These are phyloP conservation scores for Vaccinium macrocarpon DNA, from an alignment of 148 eudicot genomes.

Conservation along the genomic window DNA sequence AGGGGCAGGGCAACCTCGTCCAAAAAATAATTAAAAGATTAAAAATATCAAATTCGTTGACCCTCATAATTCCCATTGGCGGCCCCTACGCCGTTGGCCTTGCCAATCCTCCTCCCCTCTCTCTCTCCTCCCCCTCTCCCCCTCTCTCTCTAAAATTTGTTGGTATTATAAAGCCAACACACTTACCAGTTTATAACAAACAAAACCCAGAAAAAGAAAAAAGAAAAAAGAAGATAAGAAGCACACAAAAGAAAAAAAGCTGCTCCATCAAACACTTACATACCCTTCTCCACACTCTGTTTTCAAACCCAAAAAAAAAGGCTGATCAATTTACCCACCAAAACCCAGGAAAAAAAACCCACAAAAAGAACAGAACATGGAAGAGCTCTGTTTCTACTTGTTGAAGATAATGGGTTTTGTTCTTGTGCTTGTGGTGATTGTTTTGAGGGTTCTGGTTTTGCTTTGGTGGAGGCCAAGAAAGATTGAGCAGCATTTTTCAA, in stretches of 20 bases:
- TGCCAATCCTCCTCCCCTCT: constrained; percentile 25
- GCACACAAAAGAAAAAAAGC: constrained; percentile 32
- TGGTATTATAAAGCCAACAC: constrained; percentile 44
- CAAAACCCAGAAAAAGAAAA: constrained; percentile 10
- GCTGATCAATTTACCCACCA: background rate
- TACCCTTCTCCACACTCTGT: background rate
- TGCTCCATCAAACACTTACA: constrained; percentile 20
- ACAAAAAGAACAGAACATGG: background rate
- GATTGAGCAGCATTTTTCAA: constrained; percentile 64
- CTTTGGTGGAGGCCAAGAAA: constrained; percentile 88
- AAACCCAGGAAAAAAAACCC: background rate
- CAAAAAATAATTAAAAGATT: constrained; percentile 20
- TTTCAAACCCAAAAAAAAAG: background rate
- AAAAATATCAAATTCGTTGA: constrained; percentile 42
- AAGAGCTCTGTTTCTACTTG: constrained; percentile 25
- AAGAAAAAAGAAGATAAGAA: constrained; percentile 30
- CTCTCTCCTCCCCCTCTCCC: constrained; percentile 12
- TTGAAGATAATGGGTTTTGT: constrained; percentile 27
- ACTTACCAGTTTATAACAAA: constrained; percentile 15
- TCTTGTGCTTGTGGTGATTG: constrained; percentile 28
- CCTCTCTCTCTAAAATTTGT: constrained; percentile 11
- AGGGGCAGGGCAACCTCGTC: constrained; percentile 45
- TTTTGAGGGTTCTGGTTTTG: constrained; percentile 40
- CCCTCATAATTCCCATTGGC: constrained; percentile 56
- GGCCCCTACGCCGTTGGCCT: constrained; percentile 68